Evolutionary conservation across 257 asterid species (phyloP), one percentile per base, ranked within the genome.

Genomic region (Penstemon barbatus): DNA sequence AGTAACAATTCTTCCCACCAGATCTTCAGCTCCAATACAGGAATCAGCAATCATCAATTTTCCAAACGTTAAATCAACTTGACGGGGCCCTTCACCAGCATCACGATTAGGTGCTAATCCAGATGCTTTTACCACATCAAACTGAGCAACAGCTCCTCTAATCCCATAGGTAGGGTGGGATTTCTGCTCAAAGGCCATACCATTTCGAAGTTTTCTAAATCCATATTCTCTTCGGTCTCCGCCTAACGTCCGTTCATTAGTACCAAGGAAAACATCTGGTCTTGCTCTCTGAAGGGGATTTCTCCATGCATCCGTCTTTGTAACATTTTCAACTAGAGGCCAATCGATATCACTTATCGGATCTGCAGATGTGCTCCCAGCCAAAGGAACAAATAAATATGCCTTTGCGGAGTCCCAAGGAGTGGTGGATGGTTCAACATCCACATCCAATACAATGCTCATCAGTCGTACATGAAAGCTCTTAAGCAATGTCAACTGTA

Each of bases 381-480:
- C 59, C 80, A 87, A 62, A 49, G 96, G 97, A 68, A 83, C 88
- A 84, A 94, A 94, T 71, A 94, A 78, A 79, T 90, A 91, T 18
- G 99, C 96, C 89, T 94, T 94, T 55, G 88, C 85, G 71, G 87
- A 72, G 78, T 94, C 97, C 99, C 99, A 94, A 33, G 99, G 97
- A 69, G 99, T 94, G 79, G 78, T 89, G 70, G 96, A 82, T 73
- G 97, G 99, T 71, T 94, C 99, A 65, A 91, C 99, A 78, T 91
- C 97, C 82, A 94, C 99, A 70, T 94, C 99, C 87, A 94, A 82
- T 45, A 94, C 97, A 83, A 91, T 89, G 86, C 99, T 91, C 99
- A 94, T 94, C 70, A 94, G 75, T 75, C 99, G 85, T 33, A 94
- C 99, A 77, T 94, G 99, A 78, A 94, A 94, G 80, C 87, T 86